Conservation (phyloP, 1,139 yeast species). For the Taiozyma onychis region DNA sequence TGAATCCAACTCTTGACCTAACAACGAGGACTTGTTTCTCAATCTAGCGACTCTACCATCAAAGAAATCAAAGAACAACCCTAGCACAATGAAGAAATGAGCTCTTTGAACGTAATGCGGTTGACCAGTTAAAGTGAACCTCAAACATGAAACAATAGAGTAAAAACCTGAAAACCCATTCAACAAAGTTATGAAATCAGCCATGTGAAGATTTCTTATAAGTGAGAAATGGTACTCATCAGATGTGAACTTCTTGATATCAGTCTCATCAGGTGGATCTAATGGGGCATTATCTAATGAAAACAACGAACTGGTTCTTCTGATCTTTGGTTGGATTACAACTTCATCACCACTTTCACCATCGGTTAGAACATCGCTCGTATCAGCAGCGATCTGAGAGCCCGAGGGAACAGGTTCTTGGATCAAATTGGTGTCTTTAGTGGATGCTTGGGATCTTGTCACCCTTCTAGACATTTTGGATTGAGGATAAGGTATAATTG, state of each 20-base stretch:
- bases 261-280: conserved; percentile 64
- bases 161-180: conserved; percentile 90
- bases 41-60: conserved; percentile 97
- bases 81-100: conserved; percentile 79
- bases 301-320: conserved; percentile 36
- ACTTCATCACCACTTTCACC: conserved; percentile 17
- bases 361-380: conserved; percentile 4
- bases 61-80: conserved; percentile 90
- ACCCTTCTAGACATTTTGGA: not conserved
- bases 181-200: conserved; percentile 89
- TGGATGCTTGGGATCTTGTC: not conserved
- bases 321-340: conserved; percentile 16
- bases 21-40: conserved; percentile 83
- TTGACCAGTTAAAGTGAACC: conserved; percentile 66
- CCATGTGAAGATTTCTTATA: conserved; percentile 81
- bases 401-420: not conserved
- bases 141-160: conserved; percentile 77
- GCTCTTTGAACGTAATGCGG: conserved; percentile 81
- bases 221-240: conserved; percentile 77
- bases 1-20: conserved; percentile 97
- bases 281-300: conserved; percentile 30
- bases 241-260: conserved; percentile 69
- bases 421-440: not conserved
- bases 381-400: not conserved
- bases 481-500: not conserved